These are phyloP conservation scores for Coemansia sp. DNA, from an alignment of 192 early-diverging fungal species.

Conservation along the genomic window DNA sequence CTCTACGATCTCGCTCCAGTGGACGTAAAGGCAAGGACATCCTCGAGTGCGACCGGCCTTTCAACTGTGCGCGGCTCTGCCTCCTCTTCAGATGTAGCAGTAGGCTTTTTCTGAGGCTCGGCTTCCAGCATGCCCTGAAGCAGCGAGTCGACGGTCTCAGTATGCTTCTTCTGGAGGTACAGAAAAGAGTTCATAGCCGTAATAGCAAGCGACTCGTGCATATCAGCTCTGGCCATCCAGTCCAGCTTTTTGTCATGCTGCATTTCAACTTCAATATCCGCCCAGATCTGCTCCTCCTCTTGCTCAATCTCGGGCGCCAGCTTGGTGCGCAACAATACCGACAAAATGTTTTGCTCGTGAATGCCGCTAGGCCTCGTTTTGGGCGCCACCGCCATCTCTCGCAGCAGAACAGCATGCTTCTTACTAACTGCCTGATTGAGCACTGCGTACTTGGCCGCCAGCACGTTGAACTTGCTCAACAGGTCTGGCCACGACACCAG, in stretches of 20 bases:
- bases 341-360: conserved; percentile 56
- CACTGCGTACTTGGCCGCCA: conserved; percentile 53
- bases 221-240: conserved; percentile 28
- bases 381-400: conserved; percentile 52
- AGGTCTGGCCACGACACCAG: conserved; percentile 54
- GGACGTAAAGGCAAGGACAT: conserved; percentile 49
- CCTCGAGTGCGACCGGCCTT: conserved; percentile 33
- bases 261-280: conserved; percentile 27
- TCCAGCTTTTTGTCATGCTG: conserved; percentile 33
- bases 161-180: conserved; percentile 31
- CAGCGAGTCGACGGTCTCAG: conserved; percentile 25
- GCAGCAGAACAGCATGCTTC: conserved; percentile 39
- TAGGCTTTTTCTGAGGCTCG: background rate
- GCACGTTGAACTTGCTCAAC: conserved; percentile 59
- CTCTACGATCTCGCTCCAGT: conserved; percentile 21
- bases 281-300: conserved; percentile 52
- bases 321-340: conserved; percentile 57
- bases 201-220: conserved; percentile 48
- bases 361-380: conserved; percentile 37
- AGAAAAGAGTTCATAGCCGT: conserved; percentile 40
- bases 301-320: conserved; percentile 57
- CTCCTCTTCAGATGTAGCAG: background rate
- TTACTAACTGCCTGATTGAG: conserved; percentile 46
- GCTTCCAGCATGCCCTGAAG: conserved; percentile 14
- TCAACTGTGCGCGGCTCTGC: background rate